Evolutionary conservation across 352 stramenopile genomes (phyloP).

Genomic region (Phytophthora multivora): DNA sequence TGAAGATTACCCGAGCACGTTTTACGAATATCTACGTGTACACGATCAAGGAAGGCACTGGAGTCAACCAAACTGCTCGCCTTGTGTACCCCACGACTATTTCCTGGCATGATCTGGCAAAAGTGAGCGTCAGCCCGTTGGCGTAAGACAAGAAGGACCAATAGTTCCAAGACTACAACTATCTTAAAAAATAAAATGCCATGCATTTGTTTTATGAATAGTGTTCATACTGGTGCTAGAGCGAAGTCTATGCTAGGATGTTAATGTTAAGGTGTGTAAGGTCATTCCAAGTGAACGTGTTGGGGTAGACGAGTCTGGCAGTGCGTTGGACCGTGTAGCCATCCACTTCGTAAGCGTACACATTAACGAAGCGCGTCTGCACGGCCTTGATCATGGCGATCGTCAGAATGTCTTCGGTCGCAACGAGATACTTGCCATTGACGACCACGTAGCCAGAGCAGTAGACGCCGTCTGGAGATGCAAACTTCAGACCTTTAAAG

Average conservation of each 20-base stretch:
- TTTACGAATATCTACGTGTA: conserved; percentile 58
- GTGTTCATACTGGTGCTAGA: not conserved
- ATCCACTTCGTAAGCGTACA: conserved; percentile 50
- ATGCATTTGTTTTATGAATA: conserved; percentile 10
- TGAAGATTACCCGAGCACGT: conserved; percentile 45
- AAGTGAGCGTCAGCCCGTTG: conserved; percentile 40
- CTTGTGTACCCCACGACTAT: conserved; percentile 52
- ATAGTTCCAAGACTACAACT: not conserved
- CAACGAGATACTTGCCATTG: conserved; percentile 49
- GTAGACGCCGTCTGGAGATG: conserved; percentile 48
- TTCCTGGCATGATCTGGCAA: conserved; percentile 38
- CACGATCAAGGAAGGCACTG: conserved; percentile 35
- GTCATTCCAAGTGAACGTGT: conserved; percentile 44
- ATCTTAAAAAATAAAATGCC: conserved; percentile 11
- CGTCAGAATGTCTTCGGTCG: conserved; percentile 37
- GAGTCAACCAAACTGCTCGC: conserved; percentile 43
- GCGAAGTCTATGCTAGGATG: conserved; percentile 29
- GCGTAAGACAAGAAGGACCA: conserved; percentile 2
- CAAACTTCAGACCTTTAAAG: conserved; percentile 55
- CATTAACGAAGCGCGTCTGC: conserved; percentile 34
- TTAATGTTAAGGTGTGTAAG: conserved; percentile 45
- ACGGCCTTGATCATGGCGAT: conserved; percentile 44
- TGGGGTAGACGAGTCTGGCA: conserved; percentile 43
- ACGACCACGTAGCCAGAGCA: conserved; percentile 50
- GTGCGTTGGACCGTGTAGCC: conserved; percentile 44